These are phyloP conservation scores for Lentinus polychrous DNA, from an alignment of 1,284 basidiomycete species.

Conservation along the genomic window DNA sequence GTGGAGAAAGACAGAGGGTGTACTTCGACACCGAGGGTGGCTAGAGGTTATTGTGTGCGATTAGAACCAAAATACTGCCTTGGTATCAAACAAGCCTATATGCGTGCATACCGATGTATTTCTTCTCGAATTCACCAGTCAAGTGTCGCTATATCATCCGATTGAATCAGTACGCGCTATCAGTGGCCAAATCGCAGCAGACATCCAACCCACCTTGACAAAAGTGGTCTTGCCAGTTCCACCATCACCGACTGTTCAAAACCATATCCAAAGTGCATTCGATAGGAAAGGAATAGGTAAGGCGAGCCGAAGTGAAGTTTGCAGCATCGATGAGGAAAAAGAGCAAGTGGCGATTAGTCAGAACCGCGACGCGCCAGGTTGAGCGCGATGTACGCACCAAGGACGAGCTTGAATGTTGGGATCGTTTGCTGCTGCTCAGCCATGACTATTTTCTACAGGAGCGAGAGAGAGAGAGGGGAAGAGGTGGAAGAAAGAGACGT, in stretches of 20 bases:
- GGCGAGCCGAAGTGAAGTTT: constrained; percentile 3
- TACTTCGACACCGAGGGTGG: constrained; percentile 99
- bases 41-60: constrained; percentile 33
- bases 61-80: too few species aligned
- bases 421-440: constrained; percentile 34
- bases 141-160: constrained; percentile 75
- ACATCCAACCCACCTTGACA: constrained; percentile 69
- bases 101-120: constrained; percentile 82
- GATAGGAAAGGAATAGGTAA: background rate
- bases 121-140: constrained; percentile 99
- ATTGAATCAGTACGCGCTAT: constrained; percentile 55
- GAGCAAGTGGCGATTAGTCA: constrained; percentile 7
- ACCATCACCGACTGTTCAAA: constrained; percentile 82
- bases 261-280: too few species aligned
- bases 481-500: constrained; percentile 21
- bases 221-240: constrained; percentile 98
- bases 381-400: constrained; percentile 56
- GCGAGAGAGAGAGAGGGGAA: constrained; percentile 13
- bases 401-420: constrained; percentile 98
- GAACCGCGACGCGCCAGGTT: constrained; percentile 6
- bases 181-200: constrained; percentile 21
- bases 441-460: constrained; percentile 33
- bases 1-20: constrained; percentile 96
- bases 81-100: too few species aligned
- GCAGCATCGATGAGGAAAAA: constrained; percentile 19